Conservation (phyloP, 805 yeast genomes). For the Wickerhamomyces silvicola region DNA sequence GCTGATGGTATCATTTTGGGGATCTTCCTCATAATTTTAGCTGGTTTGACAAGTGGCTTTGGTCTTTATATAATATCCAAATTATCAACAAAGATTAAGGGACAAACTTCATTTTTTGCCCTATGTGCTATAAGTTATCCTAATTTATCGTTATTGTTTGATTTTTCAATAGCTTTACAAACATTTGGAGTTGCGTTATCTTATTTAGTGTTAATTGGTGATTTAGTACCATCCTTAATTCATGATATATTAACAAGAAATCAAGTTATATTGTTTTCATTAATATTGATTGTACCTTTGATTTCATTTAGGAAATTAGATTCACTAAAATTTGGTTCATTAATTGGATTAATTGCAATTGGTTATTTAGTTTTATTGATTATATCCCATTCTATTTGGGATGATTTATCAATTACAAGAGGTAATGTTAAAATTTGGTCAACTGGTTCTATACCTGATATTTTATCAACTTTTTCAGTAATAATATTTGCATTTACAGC, state of each 20-base stretch:
- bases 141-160: conserved; percentile 60
- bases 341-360: conserved; percentile 63
- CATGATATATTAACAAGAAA: conserved; percentile 32
- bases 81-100: conserved; percentile 48
- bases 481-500: conserved; percentile 79
- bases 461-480: conserved; percentile 62
- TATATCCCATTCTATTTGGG: conserved; percentile 39
- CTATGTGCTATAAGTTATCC: conserved; percentile 71
- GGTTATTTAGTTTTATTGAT: conserved; percentile 55
- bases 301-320: conserved; percentile 58
- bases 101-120: conserved; percentile 62
- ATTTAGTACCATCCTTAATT: conserved; percentile 59
- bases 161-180: conserved; percentile 66
- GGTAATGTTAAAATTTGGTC: conserved; percentile 36
- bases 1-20: conserved; percentile 65
- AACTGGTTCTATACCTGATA: conserved; percentile 37
- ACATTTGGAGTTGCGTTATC: conserved; percentile 75
- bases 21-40: conserved; percentile 43
- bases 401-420: conserved; percentile 36
- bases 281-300: conserved; percentile 53
- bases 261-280: conserved; percentile 41
- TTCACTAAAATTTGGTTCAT: conserved; percentile 61
- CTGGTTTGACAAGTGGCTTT: conserved; percentile 60
- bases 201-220: conserved; percentile 71
- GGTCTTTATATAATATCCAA: conserved; percentile 61